Base-by-base conservation (phyloP, 352 stramenopile species). In the Phytophthora quininea region DNA sequence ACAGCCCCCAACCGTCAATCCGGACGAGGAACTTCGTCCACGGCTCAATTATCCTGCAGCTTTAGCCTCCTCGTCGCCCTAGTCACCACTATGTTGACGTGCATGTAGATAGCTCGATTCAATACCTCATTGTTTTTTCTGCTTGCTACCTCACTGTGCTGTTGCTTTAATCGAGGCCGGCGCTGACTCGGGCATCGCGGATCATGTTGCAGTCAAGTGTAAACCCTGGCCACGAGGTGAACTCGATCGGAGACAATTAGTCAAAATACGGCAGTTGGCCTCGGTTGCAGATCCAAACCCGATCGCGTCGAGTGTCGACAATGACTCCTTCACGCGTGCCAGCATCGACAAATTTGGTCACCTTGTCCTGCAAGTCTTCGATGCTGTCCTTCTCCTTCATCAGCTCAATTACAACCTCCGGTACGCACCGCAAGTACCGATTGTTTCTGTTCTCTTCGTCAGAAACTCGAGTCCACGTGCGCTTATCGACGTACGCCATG, bases 181-280 rank as follows among this genome's bases (percentile, higher is more conserved):
- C n/a, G 7, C 35, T 40, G 6, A 11, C 35, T 11, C 35, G 35
- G 6, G 35, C 35, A 11, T 6, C 35, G 10, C 35, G 35, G 6
- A 40, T 47, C 40, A 14, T 14, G 12, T 24, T 29, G 52, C 67
- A 77, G 38, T 80, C 67, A 1, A 77, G 54, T 9, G 56, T 71
- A 30, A 80, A 77, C 5, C 37, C 72, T 62, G 71, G 62, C 71
- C 63, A 79, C 49, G 43, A 62, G 42, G 73, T 63, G 33, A 80
- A 76, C 45, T 74, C 53, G 30, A 80, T 73, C n/a, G 30, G n/a
- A 7, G 35, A 67, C 42, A 79, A 50, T n/a, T 30, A 0, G 2
- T 57, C 56, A 45, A 71, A 71, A 19, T 49, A 67, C 19, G 58
- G 67, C 14, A 49, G 46, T 45, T 67, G 3, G 10, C 40, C 43